These are phyloP conservation scores for Dactylellina parvicollis DNA, from an alignment of 2,329 filamentous ascomycete species.

Conservation along the genomic window DNA sequence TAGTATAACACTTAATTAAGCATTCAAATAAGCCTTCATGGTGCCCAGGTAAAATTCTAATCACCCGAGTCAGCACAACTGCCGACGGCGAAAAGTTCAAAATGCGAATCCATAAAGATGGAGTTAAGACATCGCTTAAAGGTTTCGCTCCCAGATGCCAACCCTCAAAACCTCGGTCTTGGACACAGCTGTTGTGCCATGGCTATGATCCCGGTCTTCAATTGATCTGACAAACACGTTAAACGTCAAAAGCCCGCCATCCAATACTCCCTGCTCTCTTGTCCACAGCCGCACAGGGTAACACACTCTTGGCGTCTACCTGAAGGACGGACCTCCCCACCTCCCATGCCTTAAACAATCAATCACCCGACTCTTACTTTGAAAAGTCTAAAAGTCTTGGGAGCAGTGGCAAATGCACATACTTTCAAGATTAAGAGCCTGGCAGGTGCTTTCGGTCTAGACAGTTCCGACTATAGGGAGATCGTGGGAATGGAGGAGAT, in stretches of 20 bases:
- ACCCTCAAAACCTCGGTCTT: too few species aligned
- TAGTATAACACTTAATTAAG: too few species aligned
- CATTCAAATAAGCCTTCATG: too few species aligned
- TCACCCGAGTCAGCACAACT: background rate
- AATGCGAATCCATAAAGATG: constrained; percentile 12
- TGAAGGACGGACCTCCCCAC: too few species aligned
- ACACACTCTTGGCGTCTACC: constrained; percentile 22
- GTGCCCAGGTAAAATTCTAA: too few species aligned
- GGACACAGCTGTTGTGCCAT: too few species aligned
- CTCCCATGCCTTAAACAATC: background rate
- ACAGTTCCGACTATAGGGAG: too few species aligned
- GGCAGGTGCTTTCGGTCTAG: background rate
- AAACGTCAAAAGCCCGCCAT: background rate
- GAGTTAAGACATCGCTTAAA: background rate
- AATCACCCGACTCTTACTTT: too few species aligned
- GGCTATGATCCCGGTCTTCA: too few species aligned
- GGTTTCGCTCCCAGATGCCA: too few species aligned
- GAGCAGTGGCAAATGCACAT: constrained; percentile 13
- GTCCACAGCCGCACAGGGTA: background rate
- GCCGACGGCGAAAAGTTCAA: constrained; percentile 4
- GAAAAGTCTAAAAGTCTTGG: background rate
- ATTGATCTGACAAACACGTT: too few species aligned
- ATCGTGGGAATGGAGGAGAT: too few species aligned
- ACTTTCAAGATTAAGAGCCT: constrained; percentile 4
- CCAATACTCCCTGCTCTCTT: background rate